phyloP scores from a whole-genome alignment of 1,139 yeast genomes.

The Tardiomyces depauwii region DNA sequence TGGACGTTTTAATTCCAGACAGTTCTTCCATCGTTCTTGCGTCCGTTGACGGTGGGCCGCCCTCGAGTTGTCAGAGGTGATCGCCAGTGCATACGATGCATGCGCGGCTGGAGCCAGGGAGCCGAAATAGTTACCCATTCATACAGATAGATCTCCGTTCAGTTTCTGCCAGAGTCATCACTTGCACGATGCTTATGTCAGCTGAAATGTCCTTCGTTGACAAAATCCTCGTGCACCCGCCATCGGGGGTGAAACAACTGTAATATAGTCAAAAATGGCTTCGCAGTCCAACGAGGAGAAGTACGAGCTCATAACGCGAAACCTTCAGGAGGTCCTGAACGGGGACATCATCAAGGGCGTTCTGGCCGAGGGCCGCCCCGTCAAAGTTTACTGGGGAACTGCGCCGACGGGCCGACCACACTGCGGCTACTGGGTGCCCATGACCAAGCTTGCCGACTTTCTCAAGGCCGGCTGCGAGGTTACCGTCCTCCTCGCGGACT shows the following conservation, averaged over 20 bases:
- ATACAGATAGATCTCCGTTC: too few species aligned
- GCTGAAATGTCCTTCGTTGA: too few species aligned
- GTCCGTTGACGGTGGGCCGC: too few species aligned
- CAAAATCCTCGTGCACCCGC: too few species aligned
- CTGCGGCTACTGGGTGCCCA: conserved; percentile 96
- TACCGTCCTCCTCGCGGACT: conserved; percentile 85
- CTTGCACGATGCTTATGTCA: too few species aligned
- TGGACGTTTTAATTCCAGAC: neutral
- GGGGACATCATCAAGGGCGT: conserved; percentile 79
- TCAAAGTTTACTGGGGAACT: conserved; percentile 92
- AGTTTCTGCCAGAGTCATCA: too few species aligned
- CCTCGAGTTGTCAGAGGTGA: too few species aligned
- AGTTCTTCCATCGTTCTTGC: neutral
- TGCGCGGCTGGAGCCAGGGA: too few species aligned
- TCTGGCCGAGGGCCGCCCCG: conserved; percentile 68
- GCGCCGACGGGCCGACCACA: conserved; percentile 97
- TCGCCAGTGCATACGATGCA: too few species aligned
- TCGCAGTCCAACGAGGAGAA: neutral
- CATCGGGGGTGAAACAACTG: too few species aligned
- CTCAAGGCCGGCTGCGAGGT: conserved; percentile 95
- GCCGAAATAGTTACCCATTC: too few species aligned
- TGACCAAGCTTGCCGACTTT: conserved; percentile 93
- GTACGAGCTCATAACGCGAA: conserved; percentile 55
- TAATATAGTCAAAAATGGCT: neutral
- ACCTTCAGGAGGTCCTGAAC: conserved; percentile 85